Evolutionary conservation across 2,329 filamentous ascomycete species (phyloP).

Genomic region (Trichoderma sp.): DNA sequence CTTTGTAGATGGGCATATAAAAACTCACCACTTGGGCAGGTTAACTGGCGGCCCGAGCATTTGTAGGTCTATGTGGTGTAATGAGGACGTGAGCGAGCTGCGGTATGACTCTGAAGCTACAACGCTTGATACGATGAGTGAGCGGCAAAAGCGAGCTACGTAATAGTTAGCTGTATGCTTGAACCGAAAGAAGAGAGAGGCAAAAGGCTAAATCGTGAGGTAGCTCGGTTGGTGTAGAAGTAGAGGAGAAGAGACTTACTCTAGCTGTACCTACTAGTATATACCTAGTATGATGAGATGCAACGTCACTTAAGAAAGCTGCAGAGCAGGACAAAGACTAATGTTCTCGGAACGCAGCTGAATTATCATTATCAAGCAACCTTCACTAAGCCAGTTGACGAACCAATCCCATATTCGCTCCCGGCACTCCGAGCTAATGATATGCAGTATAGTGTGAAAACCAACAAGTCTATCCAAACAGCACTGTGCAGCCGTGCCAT

Average conservation of each 20-base stretch:
- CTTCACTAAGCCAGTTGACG: neutral
- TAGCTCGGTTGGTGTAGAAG: neutral
- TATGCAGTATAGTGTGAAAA: neutral
- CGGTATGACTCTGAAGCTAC: constrained; percentile 9
- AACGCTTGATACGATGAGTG: neutral
- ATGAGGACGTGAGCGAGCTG: neutral
- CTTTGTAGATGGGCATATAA: neutral
- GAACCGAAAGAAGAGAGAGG: neutral
- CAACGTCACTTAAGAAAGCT: neutral
- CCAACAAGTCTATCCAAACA: neutral
- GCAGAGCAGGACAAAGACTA: neutral
- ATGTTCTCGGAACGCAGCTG: too few relatives aligned
- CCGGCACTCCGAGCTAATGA: constrained; percentile 4
- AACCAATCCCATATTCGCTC: neutral
- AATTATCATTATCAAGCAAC: constrained; percentile 9
- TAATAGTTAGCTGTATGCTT: neutral
- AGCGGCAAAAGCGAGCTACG: neutral
- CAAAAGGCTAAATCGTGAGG: neutral
- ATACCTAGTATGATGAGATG: neutral
- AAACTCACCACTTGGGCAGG: constrained; percentile 58
- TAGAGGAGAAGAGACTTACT: neutral
- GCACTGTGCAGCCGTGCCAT: neutral
- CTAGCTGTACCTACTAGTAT: neutral
- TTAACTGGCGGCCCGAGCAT: constrained; percentile 58
- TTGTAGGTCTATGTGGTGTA: neutral